These are phyloP conservation scores for Mitragyna speciosa DNA, from an alignment of 257 asterid genomes.

Conservation along the genomic window DNA sequence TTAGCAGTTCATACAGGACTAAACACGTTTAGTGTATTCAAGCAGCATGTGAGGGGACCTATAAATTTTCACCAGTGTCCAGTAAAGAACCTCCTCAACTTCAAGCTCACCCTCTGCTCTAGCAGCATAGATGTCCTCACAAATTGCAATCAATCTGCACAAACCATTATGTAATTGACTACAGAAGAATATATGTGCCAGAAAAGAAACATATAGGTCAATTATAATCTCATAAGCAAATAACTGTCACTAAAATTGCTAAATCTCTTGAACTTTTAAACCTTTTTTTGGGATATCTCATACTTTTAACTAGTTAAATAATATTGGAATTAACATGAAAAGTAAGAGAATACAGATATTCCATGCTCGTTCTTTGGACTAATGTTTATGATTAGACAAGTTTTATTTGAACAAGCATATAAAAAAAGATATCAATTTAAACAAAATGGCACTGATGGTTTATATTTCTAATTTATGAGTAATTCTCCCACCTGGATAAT, in stretches of 20 bases:
- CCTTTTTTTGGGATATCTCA: too few species aligned
- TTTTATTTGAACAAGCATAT: too few species aligned
- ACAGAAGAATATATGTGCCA: background rate
- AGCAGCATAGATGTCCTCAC: slow-evolving; percentile 98
- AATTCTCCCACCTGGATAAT: background rate
- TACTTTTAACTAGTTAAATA: background rate
- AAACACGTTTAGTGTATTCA: slow-evolving; percentile 79
- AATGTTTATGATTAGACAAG: too few species aligned
- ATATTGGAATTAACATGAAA: background rate
- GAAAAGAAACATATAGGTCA: background rate
- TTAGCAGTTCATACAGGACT: slow-evolving; percentile 10
- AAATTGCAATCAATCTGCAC: slow-evolving; percentile 87
- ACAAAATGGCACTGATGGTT: background rate
- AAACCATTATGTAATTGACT: background rate
- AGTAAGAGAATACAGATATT: background rate
- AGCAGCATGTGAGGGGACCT: slow-evolving; percentile 97
- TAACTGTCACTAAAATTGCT: background rate
- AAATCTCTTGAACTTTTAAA: background rate
- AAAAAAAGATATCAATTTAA: background rate
- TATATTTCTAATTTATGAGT: background rate
- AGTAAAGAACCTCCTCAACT: slow-evolving; percentile 94
- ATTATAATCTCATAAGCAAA: background rate
- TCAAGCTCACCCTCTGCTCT: slow-evolving; percentile 98
- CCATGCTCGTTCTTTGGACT: too few species aligned
- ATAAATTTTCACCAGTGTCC: slow-evolving; percentile 94